Percentiles rank a stretch among this genome's conserved stretches.
phyloP scores from a whole-genome alignment of 2,329 filamentous ascomycete species.

The Ascochyta fabae region DNA sequence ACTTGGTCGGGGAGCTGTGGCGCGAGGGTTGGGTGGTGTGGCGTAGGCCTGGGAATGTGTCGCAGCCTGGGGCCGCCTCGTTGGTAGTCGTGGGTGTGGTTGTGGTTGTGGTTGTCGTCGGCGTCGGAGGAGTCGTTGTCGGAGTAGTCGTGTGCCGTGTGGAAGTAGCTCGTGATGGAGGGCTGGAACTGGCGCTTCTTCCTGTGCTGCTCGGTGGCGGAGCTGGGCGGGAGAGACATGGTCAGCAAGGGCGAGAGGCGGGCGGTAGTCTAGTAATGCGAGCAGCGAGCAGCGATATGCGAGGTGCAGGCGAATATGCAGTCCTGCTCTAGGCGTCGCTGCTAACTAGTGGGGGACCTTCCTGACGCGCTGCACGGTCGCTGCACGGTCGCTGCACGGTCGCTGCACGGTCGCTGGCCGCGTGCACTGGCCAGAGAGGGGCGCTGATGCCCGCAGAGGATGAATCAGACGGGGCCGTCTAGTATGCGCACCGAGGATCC shows the following conservation, averaged over 20 bases:
- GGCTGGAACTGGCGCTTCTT: slow-evolving; percentile 55
- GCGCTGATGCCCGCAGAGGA: slow-evolving; percentile 7
- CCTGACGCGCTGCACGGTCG: slow-evolving; percentile 5
- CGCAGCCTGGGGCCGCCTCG: slow-evolving; percentile 25
- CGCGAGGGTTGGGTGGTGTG: slow-evolving; percentile 27
- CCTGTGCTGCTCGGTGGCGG: slow-evolving; percentile 34
- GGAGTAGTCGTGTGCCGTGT: slow-evolving; percentile 21
- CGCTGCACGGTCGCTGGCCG: background rate
- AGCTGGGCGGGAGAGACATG: slow-evolving; percentile 28
- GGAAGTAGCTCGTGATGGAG: slow-evolving; percentile 54
- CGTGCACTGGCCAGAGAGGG: slow-evolving; percentile 11
- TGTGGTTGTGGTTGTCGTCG: slow-evolving; percentile 29
- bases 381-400: background rate
- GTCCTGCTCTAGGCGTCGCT: slow-evolving; percentile 5
- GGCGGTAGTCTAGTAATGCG: background rate
- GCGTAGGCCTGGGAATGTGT: slow-evolving; percentile 21
- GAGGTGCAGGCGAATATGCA: slow-evolving; percentile 13
- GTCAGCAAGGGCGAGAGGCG: slow-evolving; percentile 15
- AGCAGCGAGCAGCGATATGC: background rate
- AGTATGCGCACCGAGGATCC: slow-evolving; percentile 9
- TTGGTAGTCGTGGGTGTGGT: slow-evolving; percentile 39
- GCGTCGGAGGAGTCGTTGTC: slow-evolving; percentile 12
- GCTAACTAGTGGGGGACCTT: background rate
- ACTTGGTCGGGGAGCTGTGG: slow-evolving; percentile 68
- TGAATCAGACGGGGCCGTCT: slow-evolving; percentile 14